Base-by-base conservation (phyloP, 2,329 filamentous ascomycete genomes). In the Microsporum audouinii region DNA sequence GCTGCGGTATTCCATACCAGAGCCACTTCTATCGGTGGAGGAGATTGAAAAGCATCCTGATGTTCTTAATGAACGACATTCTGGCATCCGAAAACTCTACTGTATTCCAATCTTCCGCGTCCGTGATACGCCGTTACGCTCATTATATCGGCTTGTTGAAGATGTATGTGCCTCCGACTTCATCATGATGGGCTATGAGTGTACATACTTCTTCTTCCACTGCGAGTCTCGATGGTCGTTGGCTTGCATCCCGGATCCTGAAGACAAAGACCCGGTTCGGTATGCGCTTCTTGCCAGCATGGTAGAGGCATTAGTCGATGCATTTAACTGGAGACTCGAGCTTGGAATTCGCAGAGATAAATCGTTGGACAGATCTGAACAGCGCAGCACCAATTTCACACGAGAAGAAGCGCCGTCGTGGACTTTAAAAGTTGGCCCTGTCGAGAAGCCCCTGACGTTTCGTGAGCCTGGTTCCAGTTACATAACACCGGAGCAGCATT, bases 181-280 rank as follows among this genome's bases (percentile, higher is more conserved):
- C 36, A 38, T 8, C 36, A 38, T 38, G 36, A 38, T 38, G 36
- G 36, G 36, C 36, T 38, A 38, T 12, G 36, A 38, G 12, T 38
- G 36, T 14, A 39, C 36, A 2, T 7, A 39, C 36, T 39, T 14
- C 55, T 71, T 69, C 58, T 68, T 69, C 39, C 70, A 66, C 45
- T 66, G 59, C 36, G 66, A 65, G 60, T 43, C 60, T 51, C 51
- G 38, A 17, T 17, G 17, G 17, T 17, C 17, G 17, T 17, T 68
- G 6, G 31, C 57, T 36, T 57, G 63, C 12, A 69, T 69, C 39
- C 68, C 65, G 1, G 67, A 71, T 53, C 69, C 68, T 1, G 43
- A 33, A 27, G 69, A 71, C 53, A 2, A 34, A 3, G 69, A 71
- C 59, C 69, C 69, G 0, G 58, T 71, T 10, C 68, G 69, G 1